Percentiles rank a stretch among this genome's conserved stretches.
Conservation (phyloP, 2,329 filamentous ascomycete genomes). For the Neophaeococcomyces aloes region DNA sequence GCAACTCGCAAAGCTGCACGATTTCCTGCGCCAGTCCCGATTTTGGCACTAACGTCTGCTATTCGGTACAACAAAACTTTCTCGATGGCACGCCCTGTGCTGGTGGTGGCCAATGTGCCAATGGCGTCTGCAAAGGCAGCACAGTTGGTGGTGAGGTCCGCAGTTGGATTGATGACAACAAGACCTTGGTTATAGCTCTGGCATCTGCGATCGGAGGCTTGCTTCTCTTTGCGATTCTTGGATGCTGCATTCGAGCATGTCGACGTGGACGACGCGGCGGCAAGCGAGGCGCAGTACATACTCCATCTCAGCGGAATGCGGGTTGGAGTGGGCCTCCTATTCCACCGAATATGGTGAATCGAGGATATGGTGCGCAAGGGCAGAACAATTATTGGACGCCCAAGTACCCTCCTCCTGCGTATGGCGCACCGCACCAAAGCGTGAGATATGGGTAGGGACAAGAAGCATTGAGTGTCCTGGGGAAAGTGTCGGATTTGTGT, state of each 20-base stretch:
- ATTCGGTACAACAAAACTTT: constrained; percentile 77
- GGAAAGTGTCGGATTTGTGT: not conserved
- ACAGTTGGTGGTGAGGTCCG: constrained; percentile 59
- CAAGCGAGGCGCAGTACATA: constrained; percentile 1
- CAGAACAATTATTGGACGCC: constrained; percentile 14
- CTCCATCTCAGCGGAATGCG: not conserved
- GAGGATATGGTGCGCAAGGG: constrained; percentile 17
- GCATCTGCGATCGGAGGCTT: constrained; percentile 61
- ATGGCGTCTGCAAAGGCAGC: constrained; percentile 65
- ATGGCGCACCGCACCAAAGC: constrained; percentile 10
- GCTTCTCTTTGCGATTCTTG: constrained; percentile 56
- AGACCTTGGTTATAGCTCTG: constrained; percentile 72
- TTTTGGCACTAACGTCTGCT: constrained; percentile 57
- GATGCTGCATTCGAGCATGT: constrained; percentile 54
- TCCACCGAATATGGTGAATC: constrained; percentile 17
- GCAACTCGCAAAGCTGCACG: constrained; percentile 60
- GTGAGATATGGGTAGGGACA: constrained; percentile 16
- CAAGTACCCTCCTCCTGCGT: constrained; percentile 16
- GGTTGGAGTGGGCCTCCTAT: constrained; percentile 20
- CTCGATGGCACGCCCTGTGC: constrained; percentile 80
- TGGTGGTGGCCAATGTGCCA: constrained; percentile 66
- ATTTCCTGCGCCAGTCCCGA: constrained; percentile 65
- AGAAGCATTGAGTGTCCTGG: not conserved
- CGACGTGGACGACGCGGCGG: constrained; percentile 26
- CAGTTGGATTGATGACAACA: constrained; percentile 67